These are phyloP conservation scores for Aspergillus bridgeri DNA, from an alignment of 495 filamentous ascomycete genomes.

Conservation along the genomic window DNA sequence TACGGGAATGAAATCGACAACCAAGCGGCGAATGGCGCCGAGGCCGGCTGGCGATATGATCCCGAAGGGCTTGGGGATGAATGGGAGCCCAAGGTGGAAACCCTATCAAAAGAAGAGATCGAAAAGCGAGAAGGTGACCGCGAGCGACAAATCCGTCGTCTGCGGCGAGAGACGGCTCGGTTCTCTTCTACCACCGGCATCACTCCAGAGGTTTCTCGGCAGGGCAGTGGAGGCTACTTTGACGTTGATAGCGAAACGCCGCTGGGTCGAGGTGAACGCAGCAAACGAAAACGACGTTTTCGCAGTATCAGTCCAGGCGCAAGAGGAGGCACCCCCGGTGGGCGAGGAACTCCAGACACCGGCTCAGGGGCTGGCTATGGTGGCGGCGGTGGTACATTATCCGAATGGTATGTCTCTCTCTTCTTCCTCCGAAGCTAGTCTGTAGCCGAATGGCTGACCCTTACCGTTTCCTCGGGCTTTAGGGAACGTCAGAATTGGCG, in stretches of 20 bases:
- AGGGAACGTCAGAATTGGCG: slow-evolving; percentile 83
- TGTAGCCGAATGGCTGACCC: slow-evolving; percentile 10
- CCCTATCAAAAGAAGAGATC: slow-evolving; percentile 90
- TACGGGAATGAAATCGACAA: slow-evolving; percentile 81
- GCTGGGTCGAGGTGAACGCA: slow-evolving; percentile 83
- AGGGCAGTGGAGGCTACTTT: slow-evolving; percentile 53
- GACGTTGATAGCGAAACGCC: slow-evolving; percentile 61
- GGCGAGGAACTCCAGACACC: slow-evolving; percentile 72
- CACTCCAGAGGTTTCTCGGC: slow-evolving; percentile 58
- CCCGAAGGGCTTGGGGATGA: slow-evolving; percentile 83
- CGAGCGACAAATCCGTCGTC: slow-evolving; percentile 80
- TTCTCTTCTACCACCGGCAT: slow-evolving; percentile 83
- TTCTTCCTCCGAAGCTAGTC: neutral
- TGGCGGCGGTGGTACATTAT: slow-evolving; percentile 66
- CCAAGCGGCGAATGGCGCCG: slow-evolving; percentile 70
- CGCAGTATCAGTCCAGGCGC: slow-evolving; percentile 77
- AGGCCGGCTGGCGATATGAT: slow-evolving; percentile 93
- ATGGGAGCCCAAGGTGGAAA: slow-evolving; percentile 93
- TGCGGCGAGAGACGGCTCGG: slow-evolving; percentile 86
- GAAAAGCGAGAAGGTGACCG: slow-evolving; percentile 95
- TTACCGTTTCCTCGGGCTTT: slow-evolving; percentile 5
- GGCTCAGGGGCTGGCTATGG: slow-evolving; percentile 59
- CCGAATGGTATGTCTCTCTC: slow-evolving; percentile 55
- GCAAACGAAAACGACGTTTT: slow-evolving; percentile 91
- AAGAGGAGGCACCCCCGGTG: slow-evolving; percentile 64